A percentile compares a stretch with the other conserved stretches of the same genome.
Evolutionary conservation across 2,329 filamentous ascomycete genomes (phyloP).

Genomic region (Cladophialophora psammophila): DNA sequence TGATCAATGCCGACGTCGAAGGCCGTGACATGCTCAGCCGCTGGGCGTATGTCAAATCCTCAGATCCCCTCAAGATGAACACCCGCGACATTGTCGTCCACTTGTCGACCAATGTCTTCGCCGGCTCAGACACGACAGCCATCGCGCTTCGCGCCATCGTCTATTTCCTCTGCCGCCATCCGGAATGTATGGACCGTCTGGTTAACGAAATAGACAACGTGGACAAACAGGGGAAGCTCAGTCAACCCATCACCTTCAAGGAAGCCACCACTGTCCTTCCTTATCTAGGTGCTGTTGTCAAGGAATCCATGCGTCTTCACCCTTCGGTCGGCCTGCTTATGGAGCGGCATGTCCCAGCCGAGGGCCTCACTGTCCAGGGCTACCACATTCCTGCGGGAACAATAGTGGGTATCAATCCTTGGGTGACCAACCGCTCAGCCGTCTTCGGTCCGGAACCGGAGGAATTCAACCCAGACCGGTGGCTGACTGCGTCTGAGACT

Average conservation of each 20-base stretch:
- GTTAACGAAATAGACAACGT: constrained; percentile 34
- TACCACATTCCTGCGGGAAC: constrained; percentile 34
- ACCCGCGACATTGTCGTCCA: constrained; percentile 44
- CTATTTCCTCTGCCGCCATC: constrained; percentile 74
- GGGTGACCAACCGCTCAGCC: constrained; percentile 41
- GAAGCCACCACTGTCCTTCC: constrained; percentile 41
- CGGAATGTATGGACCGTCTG: constrained; percentile 42
- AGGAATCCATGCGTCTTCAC: constrained; percentile 38
- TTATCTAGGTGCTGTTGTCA: constrained; percentile 32
- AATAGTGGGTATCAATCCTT: constrained; percentile 40
- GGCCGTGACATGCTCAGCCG: constrained; percentile 44
- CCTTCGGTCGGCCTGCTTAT: constrained; percentile 41
- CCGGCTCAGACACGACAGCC: constrained; percentile 39
- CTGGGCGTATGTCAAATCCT: constrained; percentile 43
- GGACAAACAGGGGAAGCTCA: constrained; percentile 29
- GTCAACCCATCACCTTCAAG: constrained; percentile 32
- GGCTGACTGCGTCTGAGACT: constrained; percentile 42
- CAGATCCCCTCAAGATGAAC: constrained; percentile 43
- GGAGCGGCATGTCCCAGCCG: constrained; percentile 40
- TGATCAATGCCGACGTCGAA: constrained; percentile 37
- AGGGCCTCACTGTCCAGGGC: constrained; percentile 33
- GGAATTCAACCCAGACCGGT: constrained; percentile 42
- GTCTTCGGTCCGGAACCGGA: constrained; percentile 37
- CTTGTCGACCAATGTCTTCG: constrained; percentile 43
- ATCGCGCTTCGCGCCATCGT: constrained; percentile 59